Percentiles rank a stretch among this genome's conserved stretches.
Evolutionary conservation across 768 basidiomycete species (phyloP).

Genomic region (Russula virescens): DNA sequence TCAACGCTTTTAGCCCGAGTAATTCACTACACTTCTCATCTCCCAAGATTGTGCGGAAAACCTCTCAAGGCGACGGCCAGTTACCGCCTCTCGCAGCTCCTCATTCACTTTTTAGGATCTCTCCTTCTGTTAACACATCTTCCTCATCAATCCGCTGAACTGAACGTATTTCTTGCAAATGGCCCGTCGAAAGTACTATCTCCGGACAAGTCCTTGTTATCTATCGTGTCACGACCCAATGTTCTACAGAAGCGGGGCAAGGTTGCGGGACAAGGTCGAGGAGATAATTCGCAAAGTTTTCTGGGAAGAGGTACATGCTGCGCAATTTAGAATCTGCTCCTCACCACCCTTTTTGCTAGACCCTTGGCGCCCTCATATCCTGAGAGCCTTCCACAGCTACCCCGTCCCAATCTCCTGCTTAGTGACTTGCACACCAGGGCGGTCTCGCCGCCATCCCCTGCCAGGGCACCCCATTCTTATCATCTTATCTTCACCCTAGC

Average conservation of each 20-base stretch:
- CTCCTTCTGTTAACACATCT: constrained; percentile 32
- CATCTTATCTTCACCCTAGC: constrained; percentile 52
- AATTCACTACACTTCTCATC: neutral
- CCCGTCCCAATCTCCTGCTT: constrained; percentile 53
- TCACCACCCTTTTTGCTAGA: constrained; percentile 36
- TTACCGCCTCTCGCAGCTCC: constrained; percentile 8
- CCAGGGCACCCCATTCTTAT: constrained; percentile 44
- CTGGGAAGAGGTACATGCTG: constrained; percentile 66
- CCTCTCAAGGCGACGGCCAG: neutral
- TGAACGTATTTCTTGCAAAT: constrained; percentile 58
- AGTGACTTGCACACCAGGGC: constrained; percentile 46
- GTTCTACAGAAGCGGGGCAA: constrained; percentile 23
- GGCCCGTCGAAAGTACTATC: constrained; percentile 58
- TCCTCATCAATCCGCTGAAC: constrained; percentile 48
- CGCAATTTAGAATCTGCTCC: constrained; percentile 7
- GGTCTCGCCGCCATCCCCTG: constrained; percentile 54
- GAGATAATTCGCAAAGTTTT: constrained; percentile 55
- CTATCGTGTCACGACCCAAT: constrained; percentile 43
- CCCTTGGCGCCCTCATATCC: constrained; percentile 48
- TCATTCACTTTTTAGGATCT: constrained; percentile 25
- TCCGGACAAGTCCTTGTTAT: constrained; percentile 65
- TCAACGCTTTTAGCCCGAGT: neutral
- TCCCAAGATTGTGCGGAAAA: neutral
- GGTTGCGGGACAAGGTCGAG: constrained; percentile 44
- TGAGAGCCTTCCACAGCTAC: constrained; percentile 55